These are phyloP conservation scores for Tylopilus orsonianus DNA, from an alignment of 1,284 basidiomycete genomes.

Conservation along the genomic window DNA sequence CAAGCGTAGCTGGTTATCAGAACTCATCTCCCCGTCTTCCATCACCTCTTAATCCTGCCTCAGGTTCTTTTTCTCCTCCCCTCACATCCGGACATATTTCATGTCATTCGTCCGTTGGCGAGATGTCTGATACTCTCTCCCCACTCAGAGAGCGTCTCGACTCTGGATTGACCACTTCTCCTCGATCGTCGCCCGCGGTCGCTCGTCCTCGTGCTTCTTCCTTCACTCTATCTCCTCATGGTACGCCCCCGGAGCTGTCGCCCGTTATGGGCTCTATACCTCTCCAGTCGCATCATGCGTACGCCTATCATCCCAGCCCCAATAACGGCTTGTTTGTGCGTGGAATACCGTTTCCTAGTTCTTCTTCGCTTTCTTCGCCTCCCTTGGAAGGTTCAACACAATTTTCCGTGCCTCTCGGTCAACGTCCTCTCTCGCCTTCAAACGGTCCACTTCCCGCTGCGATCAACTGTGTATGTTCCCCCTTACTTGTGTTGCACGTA, in stretches of 20 bases:
- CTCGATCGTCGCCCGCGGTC: neutral
- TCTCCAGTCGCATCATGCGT: conserved; percentile 2
- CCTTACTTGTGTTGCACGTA: neutral
- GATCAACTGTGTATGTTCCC: conserved; percentile 12
- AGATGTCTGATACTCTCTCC: conserved; percentile 23
- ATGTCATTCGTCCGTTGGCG: conserved; percentile 11
- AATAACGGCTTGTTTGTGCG: conserved; percentile 11
- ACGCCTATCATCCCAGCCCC: conserved; percentile 15
- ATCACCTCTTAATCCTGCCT: conserved; percentile 21
- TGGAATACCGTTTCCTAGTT: conserved; percentile 15
- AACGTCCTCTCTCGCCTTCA: conserved; percentile 9
- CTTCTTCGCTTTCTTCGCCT: conserved; percentile 12
- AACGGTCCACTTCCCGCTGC: conserved; percentile 14
- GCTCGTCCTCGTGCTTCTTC: conserved; percentile 14
- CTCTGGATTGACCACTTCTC: conserved; percentile 3
- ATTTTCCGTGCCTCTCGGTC: neutral
- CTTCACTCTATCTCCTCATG: conserved; percentile 14
- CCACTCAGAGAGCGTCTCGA: conserved; percentile 22
- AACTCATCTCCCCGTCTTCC: conserved; percentile 18
- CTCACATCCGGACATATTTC: conserved; percentile 1
- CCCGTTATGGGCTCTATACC: neutral
- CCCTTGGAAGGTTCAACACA: conserved; percentile 10
- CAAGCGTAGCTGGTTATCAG: conserved; percentile 8
- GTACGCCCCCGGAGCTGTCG: conserved; percentile 15
- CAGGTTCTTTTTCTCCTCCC: conserved; percentile 9